A percentile compares a stretch with the other conserved stretches of the same genome.
Evolutionary conservation across 2,329 filamentous ascomycete species (phyloP).

Genomic region (Cercospora berteroae): DNA sequence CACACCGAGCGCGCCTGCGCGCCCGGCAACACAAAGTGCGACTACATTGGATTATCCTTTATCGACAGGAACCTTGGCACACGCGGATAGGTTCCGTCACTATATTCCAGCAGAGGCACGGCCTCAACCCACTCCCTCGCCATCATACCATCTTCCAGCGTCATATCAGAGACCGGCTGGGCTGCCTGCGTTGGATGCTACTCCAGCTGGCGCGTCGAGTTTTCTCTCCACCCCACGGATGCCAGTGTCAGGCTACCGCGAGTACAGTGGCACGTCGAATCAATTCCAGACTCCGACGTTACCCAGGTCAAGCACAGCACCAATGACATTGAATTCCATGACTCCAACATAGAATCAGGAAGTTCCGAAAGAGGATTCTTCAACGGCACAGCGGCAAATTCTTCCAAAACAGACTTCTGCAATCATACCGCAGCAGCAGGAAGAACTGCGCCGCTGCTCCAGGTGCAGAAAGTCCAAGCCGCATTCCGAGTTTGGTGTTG

Average conservation of each 20-base stretch:
- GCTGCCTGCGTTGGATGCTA: background rate
- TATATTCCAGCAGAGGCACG: background rate
- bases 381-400: background rate
- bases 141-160: background rate
- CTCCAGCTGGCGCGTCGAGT: background rate
- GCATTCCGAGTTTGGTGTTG: background rate
- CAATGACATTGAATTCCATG: background rate
- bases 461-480: background rate
- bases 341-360: background rate
- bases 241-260: background rate
- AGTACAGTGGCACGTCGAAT: background rate
- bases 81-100: background rate
- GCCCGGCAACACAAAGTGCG: background rate
- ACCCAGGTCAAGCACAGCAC: background rate
- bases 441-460: background rate
- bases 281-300: background rate
- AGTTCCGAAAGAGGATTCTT: background rate
- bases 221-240: background rate
- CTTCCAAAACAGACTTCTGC: no score
- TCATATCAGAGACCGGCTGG: background rate
- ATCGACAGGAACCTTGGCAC: background rate
- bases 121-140: background rate
- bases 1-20: background rate
- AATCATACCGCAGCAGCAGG: no score
- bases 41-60: background rate